Base-by-base conservation (phyloP, 1,284 basidiomycete species). In the Takashimella koratensis region DNA sequence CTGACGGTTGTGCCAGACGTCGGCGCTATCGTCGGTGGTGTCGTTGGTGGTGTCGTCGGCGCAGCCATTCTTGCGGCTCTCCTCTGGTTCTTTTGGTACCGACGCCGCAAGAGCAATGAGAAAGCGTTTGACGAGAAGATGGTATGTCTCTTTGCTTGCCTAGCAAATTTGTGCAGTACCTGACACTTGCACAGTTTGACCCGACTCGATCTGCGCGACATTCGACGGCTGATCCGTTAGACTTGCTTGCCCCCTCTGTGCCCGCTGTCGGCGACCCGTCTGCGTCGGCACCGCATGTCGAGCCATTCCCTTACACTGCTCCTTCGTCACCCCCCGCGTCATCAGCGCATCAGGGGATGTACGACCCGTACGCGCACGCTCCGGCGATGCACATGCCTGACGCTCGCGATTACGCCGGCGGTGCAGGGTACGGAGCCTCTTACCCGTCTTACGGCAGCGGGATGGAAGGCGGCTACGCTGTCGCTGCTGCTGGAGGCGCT, bases 91-190 rank as follows among this genome's bases (percentile, higher is more conserved):
- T 66, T 74, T 63, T 60, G 63, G 51, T 59, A 68, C 56, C 62
- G 60, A 43, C 57, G 61, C 23, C 48, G 58, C 41, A 63, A 62
- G 25, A 57, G 45, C 40, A 44, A 49, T 42, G 63, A 70, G 47
- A 59, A 67, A 22, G 75, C 73, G 3, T 76, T 76, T 52, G 75
- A 76, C 54, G 75, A 76, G 50, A 74, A 71, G 65, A 76, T 75
- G 58, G 71, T 71, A 45, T 58, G 68, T 63, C 22, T 36, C 8
- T 36, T 36, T 36, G 10, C 16, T 16, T 36, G n/a, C n/a, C n/a
- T n/a, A n/a, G n/a, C n/a, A n/a, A n/a, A n/a, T n/a, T n/a, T n/a
- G n/a, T n/a, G n/a, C n/a, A n/a, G n/a, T n/a, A n/a, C n/a, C n/a
- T n/a, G n/a, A n/a, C n/a, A n/a, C n/a, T 39, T 5, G 25, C 36